Conservation (phyloP, 164 flowering plant species). For the Stephania yunnanensis region DNA sequence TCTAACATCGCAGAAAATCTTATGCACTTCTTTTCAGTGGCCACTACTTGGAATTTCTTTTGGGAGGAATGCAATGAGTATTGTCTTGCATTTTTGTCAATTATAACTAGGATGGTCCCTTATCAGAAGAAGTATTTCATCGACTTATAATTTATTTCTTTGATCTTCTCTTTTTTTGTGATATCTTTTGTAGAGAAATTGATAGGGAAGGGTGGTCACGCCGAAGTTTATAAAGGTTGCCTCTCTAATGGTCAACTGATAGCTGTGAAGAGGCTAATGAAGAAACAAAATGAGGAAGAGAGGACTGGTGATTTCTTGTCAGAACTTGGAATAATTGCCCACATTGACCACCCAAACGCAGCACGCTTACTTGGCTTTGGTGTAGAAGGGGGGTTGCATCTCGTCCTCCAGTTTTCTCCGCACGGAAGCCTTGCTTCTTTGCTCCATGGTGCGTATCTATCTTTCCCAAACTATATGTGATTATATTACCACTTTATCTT, state of each 20-base stretch:
- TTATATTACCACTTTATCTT: background rate
- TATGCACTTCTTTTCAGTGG: too few relatives aligned
- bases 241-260: conserved; percentile 64
- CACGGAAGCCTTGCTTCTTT: conserved; percentile 79
- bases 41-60: too few relatives aligned
- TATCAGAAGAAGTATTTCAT: background rate
- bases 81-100: too few relatives aligned
- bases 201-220: conserved; percentile 92
- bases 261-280: conserved; percentile 76
- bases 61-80: too few relatives aligned
- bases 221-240: conserved; percentile 77
- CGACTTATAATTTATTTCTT: background rate
- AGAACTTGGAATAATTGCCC: conserved; percentile 94
- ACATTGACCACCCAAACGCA: conserved; percentile 77
- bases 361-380: conserved; percentile 77
- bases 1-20: too few relatives aligned
- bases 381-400: conserved; percentile 63
- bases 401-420: conserved; percentile 72
- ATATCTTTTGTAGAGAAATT: conserved; percentile 50
- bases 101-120: too few relatives aligned
- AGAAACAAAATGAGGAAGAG: conserved; percentile 48
- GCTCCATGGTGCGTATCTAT: conserved; percentile 48
- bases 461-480: background rate
- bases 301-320: conserved; percentile 71
- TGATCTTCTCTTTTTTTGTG: background rate